Evolutionary conservation across 495 filamentous ascomycete genomes (phyloP).

Genomic region (Filosporella fistucella): DNA sequence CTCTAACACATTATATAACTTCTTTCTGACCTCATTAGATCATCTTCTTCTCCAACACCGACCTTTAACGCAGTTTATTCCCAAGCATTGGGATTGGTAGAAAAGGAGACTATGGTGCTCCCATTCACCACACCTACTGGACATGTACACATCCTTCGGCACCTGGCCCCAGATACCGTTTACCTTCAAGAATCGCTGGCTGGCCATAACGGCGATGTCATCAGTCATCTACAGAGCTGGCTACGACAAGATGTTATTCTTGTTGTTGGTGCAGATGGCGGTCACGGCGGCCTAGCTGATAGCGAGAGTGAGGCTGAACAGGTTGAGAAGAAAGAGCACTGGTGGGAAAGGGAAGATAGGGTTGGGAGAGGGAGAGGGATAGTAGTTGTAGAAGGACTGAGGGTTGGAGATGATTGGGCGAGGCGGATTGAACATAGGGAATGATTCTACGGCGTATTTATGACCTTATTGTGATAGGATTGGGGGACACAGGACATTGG

Average conservation of each 20-base stretch:
- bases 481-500: too few species aligned
- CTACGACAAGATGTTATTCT: conserved; percentile 74
- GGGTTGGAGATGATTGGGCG: conserved; percentile 79
- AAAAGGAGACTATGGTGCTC: conserved; percentile 79
- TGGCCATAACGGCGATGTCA: conserved; percentile 64
- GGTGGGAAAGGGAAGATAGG: conserved; percentile 79
- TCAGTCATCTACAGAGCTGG: conserved; percentile 75
- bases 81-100: conserved; percentile 70
- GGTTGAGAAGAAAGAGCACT: conserved; percentile 55
- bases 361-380: conserved; percentile 84
- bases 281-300: conserved; percentile 80
- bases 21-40: conserved; percentile 20
- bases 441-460: conserved; percentile 32
- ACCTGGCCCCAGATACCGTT: conserved; percentile 74
- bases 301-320: conserved; percentile 78
- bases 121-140: conserved; percentile 77
- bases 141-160: conserved; percentile 77
- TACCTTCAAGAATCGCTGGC: conserved; percentile 79
- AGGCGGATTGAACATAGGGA: conserved; percentile 68
- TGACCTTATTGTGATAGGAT: conserved; percentile 1
- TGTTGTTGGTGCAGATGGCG: conserved; percentile 79
- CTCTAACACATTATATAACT: conserved; percentile 17
- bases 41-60: conserved; percentile 33
- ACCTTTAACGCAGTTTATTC: conserved; percentile 72
- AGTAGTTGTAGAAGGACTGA: conserved; percentile 74